Base-by-base conservation (phyloP, 768 basidiomycete species). In the Amylocystis lapponica region DNA sequence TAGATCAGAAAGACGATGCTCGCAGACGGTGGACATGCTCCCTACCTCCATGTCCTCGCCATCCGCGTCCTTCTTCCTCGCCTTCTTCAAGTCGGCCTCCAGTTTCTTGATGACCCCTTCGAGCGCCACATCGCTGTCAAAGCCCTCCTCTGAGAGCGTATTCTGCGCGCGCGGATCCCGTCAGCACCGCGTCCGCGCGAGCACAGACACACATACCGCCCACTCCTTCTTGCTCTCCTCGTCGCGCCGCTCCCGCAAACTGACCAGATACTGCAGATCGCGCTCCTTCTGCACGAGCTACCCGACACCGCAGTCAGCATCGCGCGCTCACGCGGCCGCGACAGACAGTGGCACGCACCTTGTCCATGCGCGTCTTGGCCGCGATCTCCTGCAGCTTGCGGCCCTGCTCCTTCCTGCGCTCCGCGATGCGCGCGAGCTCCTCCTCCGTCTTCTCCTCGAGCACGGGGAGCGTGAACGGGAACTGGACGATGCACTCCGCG, bases 391-490 rank as follows among this genome's bases (percentile, higher is more conserved):
- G 94, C 39, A 99, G 61, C 56, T 89, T 82, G 43, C 78, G 74
- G 0, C 91, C 93, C 55, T 92, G 86, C 62, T 97, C 94, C 57
- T 76, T 81, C 43, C 86, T 67, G 61, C 79, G 83, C 62, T 97
- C 93, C 1, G 83, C 70, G 27, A 82, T 75, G 27, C 79, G 74
- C 4, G 80, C 76, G 0, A 96, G 62, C 57, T 97, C 93, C 54
- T 97, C 95, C 50, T 94, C 90, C 0, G 88, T 85, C 65, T 94
- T 96, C 61, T 92, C 89, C 30, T 89, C 84, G 1, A 72, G 62
- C 1, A 75, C 72, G 39, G 77, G 65, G 12, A 67, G 52, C 0
- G 76, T 66, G 56, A 81, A 97, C 0, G 95, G 94, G 58, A 97
- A 97, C 58, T 97, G 94, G 25, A 96, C 65, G 45, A 94, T 75